phyloP scores from a whole-genome alignment of 2,329 filamentous ascomycete species.

The Ceratocystis huliohia region DNA sequence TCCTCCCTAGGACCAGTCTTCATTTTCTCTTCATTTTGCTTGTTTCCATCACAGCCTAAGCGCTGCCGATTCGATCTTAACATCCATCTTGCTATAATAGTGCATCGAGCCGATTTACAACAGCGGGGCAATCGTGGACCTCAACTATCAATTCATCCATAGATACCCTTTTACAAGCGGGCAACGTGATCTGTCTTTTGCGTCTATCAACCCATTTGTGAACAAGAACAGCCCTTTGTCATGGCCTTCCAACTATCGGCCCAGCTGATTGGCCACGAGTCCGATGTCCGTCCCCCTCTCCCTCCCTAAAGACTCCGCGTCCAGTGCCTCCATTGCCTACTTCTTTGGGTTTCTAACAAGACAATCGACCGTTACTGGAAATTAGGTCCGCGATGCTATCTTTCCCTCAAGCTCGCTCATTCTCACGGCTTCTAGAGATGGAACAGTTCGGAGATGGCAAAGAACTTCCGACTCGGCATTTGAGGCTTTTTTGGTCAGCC shows the following conservation, averaged over 20 bases:
- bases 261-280: conserved; percentile 75
- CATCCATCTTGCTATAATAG: neutral
- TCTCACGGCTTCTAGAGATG: conserved; percentile 81
- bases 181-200: too few species aligned
- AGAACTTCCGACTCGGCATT: conserved; percentile 48
- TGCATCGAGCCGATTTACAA: too few species aligned
- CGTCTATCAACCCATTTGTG: neutral
- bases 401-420: conserved; percentile 62
- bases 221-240: neutral
- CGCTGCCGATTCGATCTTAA: neutral
- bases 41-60: neutral
- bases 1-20: neutral
- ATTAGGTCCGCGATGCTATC: conserved; percentile 70
- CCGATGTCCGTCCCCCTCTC: conserved; percentile 56
- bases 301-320: neutral
- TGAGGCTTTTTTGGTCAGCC: conserved; percentile 63
- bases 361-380: neutral
- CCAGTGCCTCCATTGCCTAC: conserved; percentile 20
- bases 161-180: too few species aligned
- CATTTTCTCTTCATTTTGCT: neutral
- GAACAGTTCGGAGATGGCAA: conserved; percentile 78
- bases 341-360: neutral
- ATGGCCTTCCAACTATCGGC: conserved; percentile 79
- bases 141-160: too few species aligned
- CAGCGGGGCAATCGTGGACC: too few species aligned